Evolutionary conservation across 2,329 filamentous ascomycete species (phyloP), one percentile per base, ranked within the genome.

Genomic region (Scedosporium apiospermum): DNA sequence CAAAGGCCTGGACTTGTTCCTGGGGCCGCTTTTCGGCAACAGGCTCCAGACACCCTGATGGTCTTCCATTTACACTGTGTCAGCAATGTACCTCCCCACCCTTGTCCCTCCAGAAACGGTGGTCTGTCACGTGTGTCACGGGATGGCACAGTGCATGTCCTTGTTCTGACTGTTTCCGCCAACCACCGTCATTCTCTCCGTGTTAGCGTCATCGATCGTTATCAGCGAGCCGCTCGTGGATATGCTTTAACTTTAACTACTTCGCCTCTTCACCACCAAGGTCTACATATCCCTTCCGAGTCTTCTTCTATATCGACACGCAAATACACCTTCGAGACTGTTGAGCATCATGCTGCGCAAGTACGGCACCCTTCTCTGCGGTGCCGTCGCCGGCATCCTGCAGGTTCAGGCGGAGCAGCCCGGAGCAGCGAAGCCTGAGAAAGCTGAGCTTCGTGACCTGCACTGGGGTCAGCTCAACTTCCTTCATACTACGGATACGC

Each of bases 391-490:
- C 9, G 60, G 42, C 63, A 71, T 75, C 62, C 71, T 71, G 58
- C 71, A 73, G 62, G 76, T 72, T 38, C 71, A 75, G 58, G 79
- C 78, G 21, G 82, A 87, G 64, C 95, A 99, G 74, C 93, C 93
- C 9, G 86, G 85, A 63, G 91, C 93, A 61, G 87, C 87, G n/a
- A 76, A 83, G 49, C 91, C 95, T 6, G 82, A 93, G 64, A 82
- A 86, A 63, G 91, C 89, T 62, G 93, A 92, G 57, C 84, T 98
- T 75, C 88, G 93, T 69, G 83, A 91, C 67, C 81, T 99, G 62
- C 83, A 86, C 69, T 97, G 93, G 91, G 93, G 90, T n/a, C 88
- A 96, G 73, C 82, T 98, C 70, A 98, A 98, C 80, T 96, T 96
- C 74, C 77, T 99, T n/a, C 93, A 96, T 71, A 98, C 95, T 0